phyloP scores from a whole-genome alignment of 495 filamentous ascomycete species.

The Articulospora tetracladia region DNA sequence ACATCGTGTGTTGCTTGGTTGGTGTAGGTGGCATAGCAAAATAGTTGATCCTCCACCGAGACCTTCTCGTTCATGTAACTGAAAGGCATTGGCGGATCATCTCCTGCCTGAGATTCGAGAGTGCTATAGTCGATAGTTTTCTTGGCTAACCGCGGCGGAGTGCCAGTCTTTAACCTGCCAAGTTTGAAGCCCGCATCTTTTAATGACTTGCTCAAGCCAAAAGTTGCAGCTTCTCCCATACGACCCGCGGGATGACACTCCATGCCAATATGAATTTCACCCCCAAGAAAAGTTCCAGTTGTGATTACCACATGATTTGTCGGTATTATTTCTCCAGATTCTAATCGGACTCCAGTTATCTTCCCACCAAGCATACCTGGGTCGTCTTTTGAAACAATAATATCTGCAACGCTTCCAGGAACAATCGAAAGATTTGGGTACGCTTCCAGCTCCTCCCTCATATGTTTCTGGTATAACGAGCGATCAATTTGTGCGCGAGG shows the following conservation, averaged over 20 bases:
- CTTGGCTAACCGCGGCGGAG: slow-evolving; percentile 80
- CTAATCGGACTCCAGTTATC: slow-evolving; percentile 82
- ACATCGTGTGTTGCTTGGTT: slow-evolving; percentile 80
- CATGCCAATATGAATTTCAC: slow-evolving; percentile 94
- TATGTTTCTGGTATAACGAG: slow-evolving; percentile 82
- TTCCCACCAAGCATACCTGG: slow-evolving; percentile 40
- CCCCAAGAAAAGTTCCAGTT: slow-evolving; percentile 91
- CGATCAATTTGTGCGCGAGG: slow-evolving; percentile 96
- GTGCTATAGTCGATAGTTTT: slow-evolving; percentile 75
- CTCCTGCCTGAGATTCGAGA: slow-evolving; percentile 71
- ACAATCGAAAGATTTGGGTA: slow-evolving; percentile 78
- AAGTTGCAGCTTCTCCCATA: slow-evolving; percentile 92
- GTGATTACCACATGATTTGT: slow-evolving; percentile 87
- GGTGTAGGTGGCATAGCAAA: slow-evolving; percentile 80
- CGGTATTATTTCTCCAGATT: slow-evolving; percentile 81
- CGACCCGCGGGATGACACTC: slow-evolving; percentile 80
- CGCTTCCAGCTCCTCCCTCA: slow-evolving; percentile 77
- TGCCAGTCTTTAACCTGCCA: slow-evolving; percentile 92
- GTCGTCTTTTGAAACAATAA: slow-evolving; percentile 61
- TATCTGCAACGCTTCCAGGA: slow-evolving; percentile 87
- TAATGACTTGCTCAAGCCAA: slow-evolving; percentile 88
- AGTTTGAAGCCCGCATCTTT: slow-evolving; percentile 86
- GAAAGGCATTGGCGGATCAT: slow-evolving; percentile 85
- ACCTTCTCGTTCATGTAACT: slow-evolving; percentile 83
- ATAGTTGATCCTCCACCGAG: slow-evolving; percentile 72